phyloP scores from a whole-genome alignment of 331 rosid genomes.

The Malus hybrid region DNA sequence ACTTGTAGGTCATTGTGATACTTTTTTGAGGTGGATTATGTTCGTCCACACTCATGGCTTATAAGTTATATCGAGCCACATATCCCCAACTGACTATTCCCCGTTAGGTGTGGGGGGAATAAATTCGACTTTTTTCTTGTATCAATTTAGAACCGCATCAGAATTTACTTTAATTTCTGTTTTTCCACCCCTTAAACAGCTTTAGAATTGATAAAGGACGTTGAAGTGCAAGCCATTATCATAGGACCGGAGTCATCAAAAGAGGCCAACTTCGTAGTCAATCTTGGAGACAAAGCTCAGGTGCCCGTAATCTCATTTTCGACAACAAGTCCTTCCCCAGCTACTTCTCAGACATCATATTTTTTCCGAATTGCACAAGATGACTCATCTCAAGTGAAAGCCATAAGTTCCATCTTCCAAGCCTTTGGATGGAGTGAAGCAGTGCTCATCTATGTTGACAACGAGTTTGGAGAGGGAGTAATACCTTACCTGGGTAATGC shows the following conservation, averaged over 20 bases:
- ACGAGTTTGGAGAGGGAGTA: neutral
- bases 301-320: conserved; percentile 18
- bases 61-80: no score
- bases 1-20: no score
- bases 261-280: conserved; percentile 4
- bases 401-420: neutral
- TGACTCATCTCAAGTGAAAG: conserved; percentile 24
- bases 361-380: conserved; percentile 22
- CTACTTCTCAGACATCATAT: conserved; percentile 11
- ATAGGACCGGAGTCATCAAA: conserved; percentile 6
- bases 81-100: neutral
- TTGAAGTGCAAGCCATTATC: conserved; percentile 4
- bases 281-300: conserved; percentile 10
- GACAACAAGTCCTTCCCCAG: conserved; percentile 20
- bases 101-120: neutral
- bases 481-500: neutral
- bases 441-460: neutral
- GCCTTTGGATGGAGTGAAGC: neutral
- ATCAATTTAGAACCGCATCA: neutral
- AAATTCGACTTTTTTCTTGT: neutral
- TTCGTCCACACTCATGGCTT: no score
- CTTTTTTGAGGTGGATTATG: no score
- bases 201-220: neutral
- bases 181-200: conserved; percentile 1
- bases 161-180: neutral